Evolutionary conservation across 306 rosid genomes (phyloP), one percentile per base, ranked within the genome.

Genomic region (Elaeagnus macrophylla): DNA sequence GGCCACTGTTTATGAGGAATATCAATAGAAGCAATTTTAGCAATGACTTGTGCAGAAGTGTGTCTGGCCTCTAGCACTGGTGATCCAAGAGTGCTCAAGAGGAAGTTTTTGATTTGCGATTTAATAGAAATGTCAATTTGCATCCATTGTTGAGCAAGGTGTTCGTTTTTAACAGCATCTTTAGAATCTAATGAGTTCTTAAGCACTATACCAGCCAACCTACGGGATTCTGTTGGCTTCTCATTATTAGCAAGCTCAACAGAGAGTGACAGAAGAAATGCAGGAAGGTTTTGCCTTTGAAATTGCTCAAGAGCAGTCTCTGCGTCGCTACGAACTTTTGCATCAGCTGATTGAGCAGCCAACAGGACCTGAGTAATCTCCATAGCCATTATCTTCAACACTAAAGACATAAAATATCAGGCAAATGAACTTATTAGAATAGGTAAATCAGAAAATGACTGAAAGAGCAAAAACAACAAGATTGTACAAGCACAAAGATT

Each of bases 281-380:
- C 56, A 53, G 76, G 67, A 47, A 59, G 54, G 16, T 71, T 71
- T 47, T 71, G 76, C 76, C 65, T 71, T 53, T 71, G 71, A 46
- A 71, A 71, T n/a, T 66, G 65, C 58, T 55, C 54, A 43, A 71
- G 61, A 47, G 41, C 42, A 54, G 66, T 36, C 67, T 71, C 76
- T 10, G 76, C 76, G 32, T 64, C 71, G 40, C 61, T 71, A 17
- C 76, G 76, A 20, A 64, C 40, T 40, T 52, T 65, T 35, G 67
- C 67, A 64, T 71, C 76, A 9, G 76, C 67, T 32, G 76, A 64
- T 49, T 71, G 76, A 58, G 76, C 76, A 47, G 76, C 58, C 70
- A 71, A 53, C 36, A 71, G 56, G 54, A 59, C 54, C 58, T 59
- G 71, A 50, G 76, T 71, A 42, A 71, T 71, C 54, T 71, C 76